Evolutionary conservation across 2,329 filamentous ascomycete species (phyloP), one percentile per base, ranked within the genome.

Genomic region (Thielaviopsis punctulata): DNA sequence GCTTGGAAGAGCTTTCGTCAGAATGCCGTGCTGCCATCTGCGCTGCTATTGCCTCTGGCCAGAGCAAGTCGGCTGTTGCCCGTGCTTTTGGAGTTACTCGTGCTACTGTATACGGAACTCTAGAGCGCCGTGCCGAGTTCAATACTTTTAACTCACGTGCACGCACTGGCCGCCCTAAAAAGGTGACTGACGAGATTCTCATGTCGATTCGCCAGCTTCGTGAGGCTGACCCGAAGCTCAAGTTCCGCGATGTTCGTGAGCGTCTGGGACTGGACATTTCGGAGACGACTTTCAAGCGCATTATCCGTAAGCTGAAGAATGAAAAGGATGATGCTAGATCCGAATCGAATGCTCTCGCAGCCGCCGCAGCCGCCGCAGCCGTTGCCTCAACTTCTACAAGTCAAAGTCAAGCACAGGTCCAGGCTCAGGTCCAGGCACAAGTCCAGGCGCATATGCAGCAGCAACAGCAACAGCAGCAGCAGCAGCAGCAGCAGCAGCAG

Each of bases 41-140:
- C 19, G 54, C 54, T 39, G 51, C 54, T 30, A 52, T 56, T 45
- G 54, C 54, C 24, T 43, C 54, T 15, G 54, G 54, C 5, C 48
- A 56, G 41, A 51, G 48, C 19, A 56, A 56, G 41, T 51, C 54
- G 12, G 52, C 54, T n/a, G 54, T 56, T 8, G 54, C 54, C 10
- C 54, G 54, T 41, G 54, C 54, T 9, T 56, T 56, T 49, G 54
- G 54, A 12, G 54, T 56, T 18, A 56, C 54, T 23, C 54, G 54
- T 22, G 54, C 51, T 13, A 56, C 54, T 9, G 54, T 56, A 19
- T 53, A 56, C 39, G 54, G 54, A 13, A 56, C 54, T 7, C 48
- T 56, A 24, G 48, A 52, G 22, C 48, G 54, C 13, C 51, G 52
- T 24, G 51, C 51, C 8, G 54, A 56, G 30, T 53, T 51, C 44